phyloP scores from a whole-genome alignment of 495 filamentous ascomycete genomes.

The Bacidia gigantensis region DNA sequence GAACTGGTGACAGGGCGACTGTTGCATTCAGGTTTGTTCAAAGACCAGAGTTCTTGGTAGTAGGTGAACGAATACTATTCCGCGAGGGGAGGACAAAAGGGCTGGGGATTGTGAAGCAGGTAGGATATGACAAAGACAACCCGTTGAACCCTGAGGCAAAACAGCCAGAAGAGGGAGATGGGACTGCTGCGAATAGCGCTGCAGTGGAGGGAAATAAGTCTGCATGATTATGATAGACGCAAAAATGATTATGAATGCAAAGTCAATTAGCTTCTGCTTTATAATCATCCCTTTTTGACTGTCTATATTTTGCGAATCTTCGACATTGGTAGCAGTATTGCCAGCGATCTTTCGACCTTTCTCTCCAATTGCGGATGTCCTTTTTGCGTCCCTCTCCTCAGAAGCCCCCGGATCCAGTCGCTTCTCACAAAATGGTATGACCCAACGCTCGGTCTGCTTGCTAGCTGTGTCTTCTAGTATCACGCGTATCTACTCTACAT shows the following conservation, averaged over 20 bases:
- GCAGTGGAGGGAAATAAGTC: background rate
- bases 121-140: conserved; percentile 66
- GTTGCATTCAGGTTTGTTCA: conserved; percentile 95
- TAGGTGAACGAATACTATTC: conserved; percentile 83
- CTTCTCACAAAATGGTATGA: too few species aligned
- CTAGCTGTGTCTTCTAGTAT: too few species aligned
- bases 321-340: too few species aligned
- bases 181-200: background rate
- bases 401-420: too few species aligned
- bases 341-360: too few species aligned
- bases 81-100: conserved; percentile 93
- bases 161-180: conserved; percentile 13
- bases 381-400: too few species aligned
- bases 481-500: too few species aligned
- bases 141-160: conserved; percentile 38
- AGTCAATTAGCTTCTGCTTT: too few species aligned
- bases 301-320: too few species aligned
- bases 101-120: conserved; percentile 79
- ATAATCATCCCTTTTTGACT: too few species aligned
- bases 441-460: too few species aligned
- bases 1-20: conserved; percentile 80
- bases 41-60: conserved; percentile 81
- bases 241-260: background rate
- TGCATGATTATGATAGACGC: background rate
- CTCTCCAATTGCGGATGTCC: too few species aligned